Evolutionary conservation across 179 eudicot genomes (phyloP).

Genomic region (Sideroxylon spinosum): DNA sequence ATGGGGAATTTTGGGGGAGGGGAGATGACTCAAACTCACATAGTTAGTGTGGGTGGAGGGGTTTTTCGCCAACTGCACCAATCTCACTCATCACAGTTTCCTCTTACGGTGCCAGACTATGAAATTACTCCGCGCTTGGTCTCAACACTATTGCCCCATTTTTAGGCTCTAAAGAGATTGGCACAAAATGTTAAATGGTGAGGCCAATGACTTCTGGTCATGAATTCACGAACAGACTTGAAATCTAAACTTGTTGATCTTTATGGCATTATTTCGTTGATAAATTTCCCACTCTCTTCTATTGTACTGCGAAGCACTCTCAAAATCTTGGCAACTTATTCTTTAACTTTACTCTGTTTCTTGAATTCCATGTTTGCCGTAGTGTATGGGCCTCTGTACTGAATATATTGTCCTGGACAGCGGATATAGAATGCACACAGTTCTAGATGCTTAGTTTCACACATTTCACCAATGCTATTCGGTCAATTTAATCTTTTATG

Average conservation of each 20-base stretch:
- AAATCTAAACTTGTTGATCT: not conserved
- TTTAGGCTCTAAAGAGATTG: not conserved
- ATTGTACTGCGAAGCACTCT: not conserved
- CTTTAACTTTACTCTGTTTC: not conserved
- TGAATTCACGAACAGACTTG: not conserved
- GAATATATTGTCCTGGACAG: not conserved
- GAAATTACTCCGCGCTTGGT: not conserved
- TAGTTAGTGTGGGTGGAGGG: too few relatives aligned
- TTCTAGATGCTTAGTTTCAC: constrained; percentile 1
- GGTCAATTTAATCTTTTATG: not conserved
- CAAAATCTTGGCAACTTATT: constrained; percentile 2
- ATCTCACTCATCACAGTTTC: not conserved
- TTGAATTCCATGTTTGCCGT: too few relatives aligned
- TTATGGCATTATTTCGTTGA: not conserved
- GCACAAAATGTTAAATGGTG: not conserved
- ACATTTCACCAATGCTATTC: not conserved
- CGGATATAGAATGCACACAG: not conserved
- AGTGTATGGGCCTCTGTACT: not conserved
- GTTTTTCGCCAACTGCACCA: too few relatives aligned
- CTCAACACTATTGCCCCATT: not conserved
- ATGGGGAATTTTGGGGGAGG: too few relatives aligned
- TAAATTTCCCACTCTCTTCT: not conserved
- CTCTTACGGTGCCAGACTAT: not conserved
- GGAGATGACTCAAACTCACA: too few relatives aligned
- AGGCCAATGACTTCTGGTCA: not conserved